These are phyloP conservation scores for Hemisphaericaspora subhashii DNA, from an alignment of 1,139 yeast species.

Conservation along the genomic window DNA sequence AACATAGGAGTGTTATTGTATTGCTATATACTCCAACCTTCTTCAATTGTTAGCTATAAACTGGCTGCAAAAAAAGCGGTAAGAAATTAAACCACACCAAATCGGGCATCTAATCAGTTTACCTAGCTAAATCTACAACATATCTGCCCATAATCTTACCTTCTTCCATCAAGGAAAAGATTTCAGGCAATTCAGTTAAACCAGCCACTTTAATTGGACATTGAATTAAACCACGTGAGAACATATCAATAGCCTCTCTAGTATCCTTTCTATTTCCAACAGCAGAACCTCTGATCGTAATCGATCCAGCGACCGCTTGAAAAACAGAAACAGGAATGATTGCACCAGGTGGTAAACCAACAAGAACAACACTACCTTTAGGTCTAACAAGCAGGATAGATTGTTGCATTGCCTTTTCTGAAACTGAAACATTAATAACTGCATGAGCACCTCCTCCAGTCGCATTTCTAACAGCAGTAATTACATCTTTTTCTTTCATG, in stretches of 20 bases:
- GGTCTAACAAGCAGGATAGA: conserved; percentile 71
- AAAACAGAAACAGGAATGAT: conserved; percentile 61
- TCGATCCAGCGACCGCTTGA: conserved; percentile 62
- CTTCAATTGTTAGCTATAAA: neutral
- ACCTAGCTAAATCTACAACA: conserved; percentile 52
- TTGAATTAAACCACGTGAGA: conserved; percentile 63
- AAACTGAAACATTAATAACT: conserved; percentile 76
- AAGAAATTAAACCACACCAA: neutral
- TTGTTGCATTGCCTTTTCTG: conserved; percentile 69
- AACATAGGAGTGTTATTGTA: no score
- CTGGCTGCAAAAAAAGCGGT: neutral
- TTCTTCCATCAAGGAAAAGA: conserved; percentile 66
- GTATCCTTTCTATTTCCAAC: conserved; percentile 82
- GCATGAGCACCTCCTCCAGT: conserved; percentile 63
- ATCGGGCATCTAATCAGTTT: neutral
- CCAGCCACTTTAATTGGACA: conserved; percentile 70
- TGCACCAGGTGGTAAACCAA: conserved; percentile 78
- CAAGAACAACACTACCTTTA: conserved; percentile 75
- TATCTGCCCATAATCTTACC: conserved; percentile 75
- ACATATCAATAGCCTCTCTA: conserved; percentile 75
- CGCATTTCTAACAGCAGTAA: conserved; percentile 24
- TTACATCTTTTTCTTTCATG: conserved; percentile 37
- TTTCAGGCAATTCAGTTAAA: conserved; percentile 56
- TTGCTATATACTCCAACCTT: no score
- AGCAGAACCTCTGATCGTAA: conserved; percentile 69